Base-by-base conservation (phyloP, 1,284 basidiomycete genomes). In the Caloboletus inedulis region DNA sequence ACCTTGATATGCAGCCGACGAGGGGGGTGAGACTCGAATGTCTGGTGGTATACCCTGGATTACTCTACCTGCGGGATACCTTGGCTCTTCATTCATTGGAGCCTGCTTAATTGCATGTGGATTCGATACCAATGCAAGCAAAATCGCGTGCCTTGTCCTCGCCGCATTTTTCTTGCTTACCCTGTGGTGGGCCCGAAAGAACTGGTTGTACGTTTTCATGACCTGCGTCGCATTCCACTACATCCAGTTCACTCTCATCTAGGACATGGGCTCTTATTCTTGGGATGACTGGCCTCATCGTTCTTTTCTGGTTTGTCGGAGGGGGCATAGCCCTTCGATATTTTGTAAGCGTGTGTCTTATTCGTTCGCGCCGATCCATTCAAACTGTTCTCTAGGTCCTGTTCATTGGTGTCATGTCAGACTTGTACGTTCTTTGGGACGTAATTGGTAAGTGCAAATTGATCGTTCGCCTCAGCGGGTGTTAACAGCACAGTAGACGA, bases 391-490 rank as follows among this genome's bases (percentile, higher is more conserved):
- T 48, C 70, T 64, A 95, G 81, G 80, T 98, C 21, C 74, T 98
- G 10, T 98, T 98, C 71, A 84, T 97, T 50, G 95, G 94, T n/a
- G 91, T 95, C 59, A 95, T 95, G 93, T 91, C 85, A 8, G 89
- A 89, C 69, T 77, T 96, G 71, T 95, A 96, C 64, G 82, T 81
- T 37, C 75, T 87, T 16, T 95, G 91, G 90, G 92, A 95, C 63
- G 86, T 95, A 52, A 77, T 93, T 49, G 90, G 91, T 83, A 59
- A 49, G 79, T 67, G 14, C 39, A 37, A 7, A 1, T 23, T 9
- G 14, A 27, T 23, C 18, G 53, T 31, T 9, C n/a, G 27, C 39
- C 44, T 6, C 33, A 23, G 30, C 27, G 3, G 31, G 18, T 42
- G 49, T 49, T 51, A 25, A 56, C 47, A 18, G 16, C 58, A 58